Percentiles rank a stretch among this genome's conserved stretches.
Evolutionary conservation across 2,329 filamentous ascomycete genomes (phyloP).

Genomic region (Dactylellina haptotyla): DNA sequence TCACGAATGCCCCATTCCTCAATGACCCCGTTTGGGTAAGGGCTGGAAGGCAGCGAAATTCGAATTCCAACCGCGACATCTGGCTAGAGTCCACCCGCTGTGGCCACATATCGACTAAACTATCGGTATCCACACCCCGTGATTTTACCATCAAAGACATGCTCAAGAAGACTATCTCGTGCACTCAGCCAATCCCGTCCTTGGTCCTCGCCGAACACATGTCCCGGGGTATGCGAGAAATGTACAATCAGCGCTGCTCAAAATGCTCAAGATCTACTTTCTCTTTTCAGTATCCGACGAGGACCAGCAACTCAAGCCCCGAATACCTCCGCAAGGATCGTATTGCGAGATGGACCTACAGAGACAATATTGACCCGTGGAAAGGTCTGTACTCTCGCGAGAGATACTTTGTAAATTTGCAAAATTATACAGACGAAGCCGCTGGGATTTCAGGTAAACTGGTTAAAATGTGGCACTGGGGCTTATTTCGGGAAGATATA

Average conservation of each 20-base stretch:
- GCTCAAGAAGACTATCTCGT: conserved; percentile 3
- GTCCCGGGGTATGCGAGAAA: not conserved
- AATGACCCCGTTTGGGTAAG: conserved; percentile 28
- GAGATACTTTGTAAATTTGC: conserved; percentile 25
- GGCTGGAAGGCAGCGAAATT: not conserved
- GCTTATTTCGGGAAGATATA: conserved; percentile 21
- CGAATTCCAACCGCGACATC: conserved; percentile 13
- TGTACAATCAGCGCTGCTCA: too few species aligned
- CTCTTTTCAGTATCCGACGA: too few species aligned
- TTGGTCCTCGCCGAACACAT: not conserved
- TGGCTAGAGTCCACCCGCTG: conserved; percentile 12
- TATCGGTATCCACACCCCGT: not conserved
- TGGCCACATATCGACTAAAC: not conserved
- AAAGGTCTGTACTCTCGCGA: conserved; percentile 4
- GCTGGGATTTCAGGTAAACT: conserved; percentile 10
- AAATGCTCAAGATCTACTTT: too few species aligned
- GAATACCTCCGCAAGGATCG: conserved; percentile 3
- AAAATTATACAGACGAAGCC: not conserved
- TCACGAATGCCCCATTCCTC: conserved; percentile 22
- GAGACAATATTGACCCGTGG: conserved; percentile 4
- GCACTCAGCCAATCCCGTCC: not conserved
- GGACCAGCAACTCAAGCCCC: too few species aligned
- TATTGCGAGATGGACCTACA: conserved; percentile 1
- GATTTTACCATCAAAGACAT: conserved; percentile 10
- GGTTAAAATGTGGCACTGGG: conserved; percentile 29